Percentiles rank a stretch among this genome's conserved stretches.
These are phyloP conservation scores for Tilletia indica DNA, from an alignment of 1,284 basidiomycete genomes.

Conservation along the genomic window DNA sequence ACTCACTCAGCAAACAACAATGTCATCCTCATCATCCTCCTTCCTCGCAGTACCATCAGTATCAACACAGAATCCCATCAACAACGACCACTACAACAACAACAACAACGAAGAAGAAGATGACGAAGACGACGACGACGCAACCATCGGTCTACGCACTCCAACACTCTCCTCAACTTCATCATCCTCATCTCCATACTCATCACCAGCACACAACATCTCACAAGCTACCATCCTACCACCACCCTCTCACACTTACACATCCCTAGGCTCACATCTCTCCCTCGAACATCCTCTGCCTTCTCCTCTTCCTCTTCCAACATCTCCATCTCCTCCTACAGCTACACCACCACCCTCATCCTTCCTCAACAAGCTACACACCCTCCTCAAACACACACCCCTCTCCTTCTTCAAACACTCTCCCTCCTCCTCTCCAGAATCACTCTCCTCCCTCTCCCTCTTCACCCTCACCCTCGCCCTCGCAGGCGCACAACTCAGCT, in stretches of 20 bases:
- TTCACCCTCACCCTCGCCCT: conserved; percentile 62
- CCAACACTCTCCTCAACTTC: neutral
- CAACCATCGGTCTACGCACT: neutral
- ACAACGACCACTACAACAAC: no score
- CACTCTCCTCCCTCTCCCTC: conserved; percentile 55
- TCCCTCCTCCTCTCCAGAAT: neutral
- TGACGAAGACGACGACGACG: neutral
- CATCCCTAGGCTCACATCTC: conserved; percentile 3
- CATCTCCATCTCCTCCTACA: neutral
- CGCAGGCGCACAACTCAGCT: conserved; percentile 82
- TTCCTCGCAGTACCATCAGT: neutral
- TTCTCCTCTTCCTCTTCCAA: neutral
- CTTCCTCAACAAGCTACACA: neutral
- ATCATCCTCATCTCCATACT: neutral
- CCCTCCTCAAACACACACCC: neutral
- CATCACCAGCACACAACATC: neutral
- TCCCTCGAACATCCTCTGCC: neutral
- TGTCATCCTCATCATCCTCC: neutral
- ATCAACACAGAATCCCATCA: neutral
- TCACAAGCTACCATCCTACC: conserved; percentile 1
- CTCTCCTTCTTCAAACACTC: neutral
- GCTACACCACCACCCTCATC: neutral
- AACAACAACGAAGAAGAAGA: neutral
- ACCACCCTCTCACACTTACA: neutral
- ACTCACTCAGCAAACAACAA: neutral